Conservation (phyloP, 768 basidiomycete species). For the Bullera alba region DNA sequence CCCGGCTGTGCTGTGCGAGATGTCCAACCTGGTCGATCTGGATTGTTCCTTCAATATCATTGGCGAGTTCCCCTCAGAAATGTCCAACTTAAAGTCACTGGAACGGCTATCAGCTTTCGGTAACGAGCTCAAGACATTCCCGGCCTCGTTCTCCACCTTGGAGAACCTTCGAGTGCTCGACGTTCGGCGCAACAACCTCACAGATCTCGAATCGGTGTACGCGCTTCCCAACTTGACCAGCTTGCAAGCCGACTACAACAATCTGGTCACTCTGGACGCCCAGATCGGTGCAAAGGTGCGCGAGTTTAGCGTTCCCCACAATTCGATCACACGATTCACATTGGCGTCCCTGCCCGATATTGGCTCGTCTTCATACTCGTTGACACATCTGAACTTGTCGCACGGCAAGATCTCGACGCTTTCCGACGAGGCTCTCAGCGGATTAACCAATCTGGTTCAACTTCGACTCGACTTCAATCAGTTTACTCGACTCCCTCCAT, state of each 20-base stretch:
- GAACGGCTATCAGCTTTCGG: conserved; percentile 75
- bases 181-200: conserved; percentile 75
- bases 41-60: conserved; percentile 94
- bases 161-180: conserved; percentile 64
- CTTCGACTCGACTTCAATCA: conserved; percentile 81
- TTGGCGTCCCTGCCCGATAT: conserved; percentile 52
- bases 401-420: conserved; percentile 79
- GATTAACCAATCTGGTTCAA: conserved; percentile 62
- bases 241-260: conserved; percentile 75
- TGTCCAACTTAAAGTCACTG: conserved; percentile 63
- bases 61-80: conserved; percentile 67
- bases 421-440: conserved; percentile 62
- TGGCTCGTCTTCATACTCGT: conserved; percentile 53
- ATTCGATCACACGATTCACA: conserved; percentile 57
- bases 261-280: conserved; percentile 70
- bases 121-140: conserved; percentile 70
- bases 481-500: conserved; percentile 75
- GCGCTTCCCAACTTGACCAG: conserved; percentile 62
- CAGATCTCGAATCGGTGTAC: conserved; percentile 64
- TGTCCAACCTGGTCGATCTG: conserved; percentile 69
- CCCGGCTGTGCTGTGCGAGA: conserved; percentile 66
- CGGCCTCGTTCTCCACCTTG: conserved; percentile 57
- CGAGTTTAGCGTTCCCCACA: conserved; percentile 69
- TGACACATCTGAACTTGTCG: conserved; percentile 77
- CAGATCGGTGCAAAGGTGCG: conserved; percentile 62